Conservation (phyloP, 202 grass and related monocot species). For the Thinopyrum obtusiflorum region DNA sequence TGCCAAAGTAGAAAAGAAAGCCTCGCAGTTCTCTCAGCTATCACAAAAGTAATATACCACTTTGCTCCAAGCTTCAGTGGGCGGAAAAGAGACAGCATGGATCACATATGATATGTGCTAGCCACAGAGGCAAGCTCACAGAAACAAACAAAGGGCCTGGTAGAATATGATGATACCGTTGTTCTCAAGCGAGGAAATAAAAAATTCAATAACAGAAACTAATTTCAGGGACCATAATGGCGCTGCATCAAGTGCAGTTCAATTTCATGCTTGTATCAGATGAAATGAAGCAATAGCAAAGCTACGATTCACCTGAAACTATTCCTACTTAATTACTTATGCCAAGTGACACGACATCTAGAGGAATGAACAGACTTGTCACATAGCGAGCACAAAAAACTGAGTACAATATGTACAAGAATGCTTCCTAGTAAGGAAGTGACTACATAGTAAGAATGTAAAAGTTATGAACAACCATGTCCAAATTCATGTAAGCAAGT, state of each 20-base stretch:
- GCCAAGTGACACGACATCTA: constrained; percentile 2
- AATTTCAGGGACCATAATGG: not conserved
- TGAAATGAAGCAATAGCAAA: constrained; percentile 24
- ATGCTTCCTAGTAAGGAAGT: constrained; percentile 41
- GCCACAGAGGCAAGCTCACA: not conserved
- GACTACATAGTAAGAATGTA: no score
- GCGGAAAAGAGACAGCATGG: not conserved
- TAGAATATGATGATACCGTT: not conserved
- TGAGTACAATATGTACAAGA: constrained; percentile 41
- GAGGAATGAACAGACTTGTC: not conserved
- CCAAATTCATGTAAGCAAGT: no score
- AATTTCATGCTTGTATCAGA: constrained; percentile 3
- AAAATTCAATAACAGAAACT: not conserved
- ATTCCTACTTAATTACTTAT: constrained; percentile 24
- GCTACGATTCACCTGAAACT: not conserved
- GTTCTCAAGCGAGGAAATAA: constrained; percentile 17
- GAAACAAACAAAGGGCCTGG: not conserved
- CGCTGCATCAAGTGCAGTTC: not conserved
- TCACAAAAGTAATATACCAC: constrained; percentile 16
- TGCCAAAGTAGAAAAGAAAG: constrained; percentile 19
- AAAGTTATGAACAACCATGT: no score
- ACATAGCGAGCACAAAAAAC: constrained; percentile 28
- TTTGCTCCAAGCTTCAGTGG: constrained; percentile 17
- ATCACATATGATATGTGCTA: not conserved
- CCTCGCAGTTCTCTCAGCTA: not conserved